These are phyloP conservation scores for Durusdinium trenchii DNA, from an alignment of 73 alveolate species.

Conservation along the genomic window DNA sequence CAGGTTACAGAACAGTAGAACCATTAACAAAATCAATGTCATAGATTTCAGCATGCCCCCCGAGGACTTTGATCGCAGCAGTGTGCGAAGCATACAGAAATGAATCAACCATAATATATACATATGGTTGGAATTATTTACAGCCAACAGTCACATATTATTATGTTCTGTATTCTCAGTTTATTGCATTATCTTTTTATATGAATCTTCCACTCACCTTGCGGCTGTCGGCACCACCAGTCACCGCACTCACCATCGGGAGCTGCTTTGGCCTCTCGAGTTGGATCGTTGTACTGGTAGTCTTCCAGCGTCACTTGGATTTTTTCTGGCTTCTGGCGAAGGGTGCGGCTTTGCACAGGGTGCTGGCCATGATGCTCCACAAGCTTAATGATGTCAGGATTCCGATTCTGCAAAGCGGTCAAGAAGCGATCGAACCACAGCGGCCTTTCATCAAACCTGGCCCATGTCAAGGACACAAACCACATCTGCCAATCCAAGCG, in stretches of 20 bases:
- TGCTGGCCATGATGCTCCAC: conserved; percentile 55
- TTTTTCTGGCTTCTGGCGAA: not conserved
- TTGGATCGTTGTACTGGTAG: not conserved
- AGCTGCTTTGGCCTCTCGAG: not conserved
- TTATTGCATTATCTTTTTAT: no score
- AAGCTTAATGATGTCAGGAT: not conserved
- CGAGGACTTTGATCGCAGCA: no score
- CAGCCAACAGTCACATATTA: no score
- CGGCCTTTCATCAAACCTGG: conserved; percentile 19
- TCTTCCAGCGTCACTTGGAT: conserved; percentile 50
- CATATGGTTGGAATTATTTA: no score
- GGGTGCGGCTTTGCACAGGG: conserved; percentile 43
- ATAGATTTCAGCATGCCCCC: no score
- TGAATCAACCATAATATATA: no score
- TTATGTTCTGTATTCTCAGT: no score
- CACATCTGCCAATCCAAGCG: conserved; percentile 93
- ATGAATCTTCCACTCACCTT: no score
- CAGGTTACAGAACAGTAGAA: no score
- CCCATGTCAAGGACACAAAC: conserved; percentile 79
- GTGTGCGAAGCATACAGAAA: no score
- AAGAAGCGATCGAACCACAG: conserved; percentile 49
- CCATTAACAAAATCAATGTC: no score
- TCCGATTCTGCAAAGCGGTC: conserved; percentile 24
- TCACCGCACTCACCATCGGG: conserved; percentile 44
- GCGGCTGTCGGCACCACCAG: conserved; percentile 94